Evolutionary conservation across 1,139 yeast genomes (phyloP), one percentile per base, ranked within the genome.

Genomic region (Candida albicans): DNA sequence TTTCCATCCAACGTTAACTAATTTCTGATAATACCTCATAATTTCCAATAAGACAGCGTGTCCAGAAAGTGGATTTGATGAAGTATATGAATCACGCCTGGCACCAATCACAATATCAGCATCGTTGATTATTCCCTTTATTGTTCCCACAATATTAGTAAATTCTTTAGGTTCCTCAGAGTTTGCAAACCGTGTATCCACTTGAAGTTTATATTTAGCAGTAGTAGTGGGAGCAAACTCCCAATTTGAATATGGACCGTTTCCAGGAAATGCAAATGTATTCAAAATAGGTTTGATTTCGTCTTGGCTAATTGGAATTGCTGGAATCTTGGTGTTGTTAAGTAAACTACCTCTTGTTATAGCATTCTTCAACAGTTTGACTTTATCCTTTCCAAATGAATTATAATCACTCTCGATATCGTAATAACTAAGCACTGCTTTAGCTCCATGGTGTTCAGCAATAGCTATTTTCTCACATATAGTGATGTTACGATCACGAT

Each of bases 41-140:
- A 71, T 64, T 48, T 73, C 77, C 33, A 73, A 57, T 43, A 73
- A 44, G 9, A 73, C 53, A 1, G 71, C 77, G 46, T 73, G 77
- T 8, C 68, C 67, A 45, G 75, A 68, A 39, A 67, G 56, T 0
- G 76, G 76, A 47, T 68, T 67, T 0, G 68, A 52, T 0, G 67
- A 55, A 0, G 75, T 67, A 36, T 68, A 60, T 2, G 73, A 63
- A 46, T 73, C 79, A 37, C 78, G 56, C 9, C 68, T 58, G 1
- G 75, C 72, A 0, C 78, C 79, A 42, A 73, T 66, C 1, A 73
- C 57, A 9, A 73, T 62, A 38, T 64, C 73, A 5, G 75, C 75
- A 52, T 72, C 78, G 42, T 64, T 63, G 39, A 72, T 57, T 2
- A 72, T 65, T 0, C 78, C 78, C 15, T 66, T 61, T 4, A 73